Conservation (phyloP, 441 rosid genomes). For the Corymbia calophylla region DNA sequence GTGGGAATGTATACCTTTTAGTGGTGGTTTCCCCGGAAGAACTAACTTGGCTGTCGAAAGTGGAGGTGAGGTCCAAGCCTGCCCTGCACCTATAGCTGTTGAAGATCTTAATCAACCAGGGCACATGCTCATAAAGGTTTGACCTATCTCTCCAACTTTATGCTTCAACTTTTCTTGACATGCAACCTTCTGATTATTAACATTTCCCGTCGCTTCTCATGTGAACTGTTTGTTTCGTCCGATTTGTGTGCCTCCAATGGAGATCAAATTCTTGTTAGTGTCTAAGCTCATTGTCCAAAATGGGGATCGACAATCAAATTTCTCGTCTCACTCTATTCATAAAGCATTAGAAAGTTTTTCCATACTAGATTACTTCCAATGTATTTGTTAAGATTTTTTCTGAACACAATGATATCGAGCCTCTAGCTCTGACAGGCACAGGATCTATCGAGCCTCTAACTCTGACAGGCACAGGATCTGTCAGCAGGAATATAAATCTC, state of each 20-base stretch:
- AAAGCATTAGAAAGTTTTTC: not conserved
- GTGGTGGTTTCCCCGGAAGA: not conserved
- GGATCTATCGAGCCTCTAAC: not conserved
- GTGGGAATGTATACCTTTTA: not conserved
- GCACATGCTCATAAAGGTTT: not conserved
- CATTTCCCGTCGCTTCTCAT: not conserved
- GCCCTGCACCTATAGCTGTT: not conserved
- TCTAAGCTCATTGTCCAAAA: not conserved
- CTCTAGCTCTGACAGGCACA: not conserved
- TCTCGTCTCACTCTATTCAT: not conserved
- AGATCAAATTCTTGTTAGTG: not conserved
- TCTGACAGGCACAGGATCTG: not conserved
- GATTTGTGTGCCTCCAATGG: not conserved
- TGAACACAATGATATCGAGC: not conserved
- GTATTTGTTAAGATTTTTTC: not conserved
- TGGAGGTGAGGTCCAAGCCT: not conserved
- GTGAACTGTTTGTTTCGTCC: not conserved
- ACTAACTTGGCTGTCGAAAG: not conserved
- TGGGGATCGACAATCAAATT: not conserved
- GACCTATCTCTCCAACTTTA: not conserved
- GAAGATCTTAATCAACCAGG: slow-evolving; percentile 1
- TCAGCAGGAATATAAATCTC: not conserved
- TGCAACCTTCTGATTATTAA: not conserved
- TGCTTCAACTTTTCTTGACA: not conserved
- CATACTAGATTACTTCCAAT: not conserved